Evolutionary conservation across 2,329 filamentous ascomycete species (phyloP), one percentile per base, ranked within the genome.

Genomic region (Beauveria caledonica): DNA sequence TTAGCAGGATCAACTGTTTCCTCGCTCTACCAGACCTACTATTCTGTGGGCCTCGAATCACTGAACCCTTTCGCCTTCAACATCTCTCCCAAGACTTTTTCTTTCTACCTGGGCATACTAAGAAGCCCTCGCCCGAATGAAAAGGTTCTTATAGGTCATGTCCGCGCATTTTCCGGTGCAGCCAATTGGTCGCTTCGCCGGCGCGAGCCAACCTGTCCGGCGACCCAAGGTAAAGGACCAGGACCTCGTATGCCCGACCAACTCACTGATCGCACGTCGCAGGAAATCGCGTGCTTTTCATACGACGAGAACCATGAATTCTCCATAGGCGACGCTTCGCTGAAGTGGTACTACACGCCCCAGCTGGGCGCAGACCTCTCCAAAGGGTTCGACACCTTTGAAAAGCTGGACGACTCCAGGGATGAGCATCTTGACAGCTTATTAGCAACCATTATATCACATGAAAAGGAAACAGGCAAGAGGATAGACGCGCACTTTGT

Each of bases 241-340:
- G 21, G 39, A 23, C 15, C 45, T 19, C 23, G 23, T 6, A 46
- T 19, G 33, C 39, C 40, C 57, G 48, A 46, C 40, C n/a, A n/a
- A 13, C n/a, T 29, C 17, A 45, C 59, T 55, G 36, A 59, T 25
- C 44, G 11, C 27, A 19, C 19, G 29, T 10, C 33, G 56, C 29
- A 93, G 87, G 94, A 99, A 77, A 89, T 99, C 65, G 84, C 93
- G 4, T 91, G 82, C 74, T 99, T 97, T 75, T 97, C 93, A 9
- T 97, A 94, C 74, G 90, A 97, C 71, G 84, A 92, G 49, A 78
- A 92, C 29, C 94, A 93, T 71, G 74, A 84, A 58, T 92, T 92
- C 68, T 86, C 80, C 53, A 82, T 88, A 3, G 91, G 90, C 64
- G 88, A 89, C 63, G 88, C 88, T 3, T 93, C 90, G 1, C 71